Base-by-base conservation (phyloP, 208 protist species). In the Crithidia bombi region DNA sequence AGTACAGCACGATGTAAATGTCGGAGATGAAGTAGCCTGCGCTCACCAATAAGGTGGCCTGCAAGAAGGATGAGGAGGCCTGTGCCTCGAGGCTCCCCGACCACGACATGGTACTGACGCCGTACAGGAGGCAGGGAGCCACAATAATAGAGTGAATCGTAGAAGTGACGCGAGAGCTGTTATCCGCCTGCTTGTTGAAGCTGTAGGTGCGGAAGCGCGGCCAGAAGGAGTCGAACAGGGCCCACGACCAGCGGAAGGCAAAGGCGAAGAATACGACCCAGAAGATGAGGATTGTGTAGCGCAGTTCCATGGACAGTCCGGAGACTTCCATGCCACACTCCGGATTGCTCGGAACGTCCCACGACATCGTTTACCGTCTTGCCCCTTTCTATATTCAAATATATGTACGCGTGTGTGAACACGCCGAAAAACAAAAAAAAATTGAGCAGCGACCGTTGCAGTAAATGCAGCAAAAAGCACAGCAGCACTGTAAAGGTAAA, bases 1-100 rank as follows among this genome's bases (percentile, higher is more conserved):
- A 89, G 14, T 51, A 23, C 21, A 81, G 12, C 26, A 84, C 47
- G 5, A 83, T 28, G 39, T 70, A 68, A 1, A 76, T 56, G 21
- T 89, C 83, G 12, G 58, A 74, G 14, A 80, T 50, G 64, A 89
- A 81, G 68, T 89, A 89, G 15, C 75, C 83, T 43, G 80, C 46
- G 52, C 64, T 73, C 44, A 89, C 73, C 26, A 58, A 65, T 4
- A 89, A 36, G 0, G 65, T 36, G 30, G 69, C 56, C 47, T 85
- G 79, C 10, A 88, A 32, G 35, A 78, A 69, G 21, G 44, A 75
- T 9, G 78, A 73, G 55, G 69, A 58, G 19, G 52, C 55, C 17
- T 85, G 54, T 11, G 80, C 55, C 49, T 84, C 78, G 47, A 73
- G 65, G n/a, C 62, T 25, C 14, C 32, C 1, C 51, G 79, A 77